Percentiles rank a stretch among this genome's conserved stretches.
phyloP scores from a whole-genome alignment of 192 early-diverging fungal species.

The Endogone sp. region DNA sequence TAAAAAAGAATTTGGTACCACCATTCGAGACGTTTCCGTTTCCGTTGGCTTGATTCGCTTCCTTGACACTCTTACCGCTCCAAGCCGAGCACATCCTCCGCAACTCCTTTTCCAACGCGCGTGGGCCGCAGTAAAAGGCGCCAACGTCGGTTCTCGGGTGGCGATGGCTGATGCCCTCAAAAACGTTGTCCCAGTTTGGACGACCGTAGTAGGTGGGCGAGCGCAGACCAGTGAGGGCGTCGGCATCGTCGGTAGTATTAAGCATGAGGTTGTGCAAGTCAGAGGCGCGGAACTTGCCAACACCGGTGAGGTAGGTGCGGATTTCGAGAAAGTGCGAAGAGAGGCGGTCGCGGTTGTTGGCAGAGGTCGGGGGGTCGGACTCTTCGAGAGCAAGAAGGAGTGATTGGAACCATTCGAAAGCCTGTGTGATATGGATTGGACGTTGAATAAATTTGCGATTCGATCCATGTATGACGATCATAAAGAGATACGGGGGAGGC shows the following conservation, averaged over 20 bases:
- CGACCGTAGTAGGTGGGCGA: slow-evolving; percentile 43
- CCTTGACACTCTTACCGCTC: too few species aligned
- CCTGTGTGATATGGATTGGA: slow-evolving; percentile 11
- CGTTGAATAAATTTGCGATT: slow-evolving; percentile 26
- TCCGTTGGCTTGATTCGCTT: too few species aligned
- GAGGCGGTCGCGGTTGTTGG: too few species aligned
- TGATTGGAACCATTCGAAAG: slow-evolving; percentile 84
- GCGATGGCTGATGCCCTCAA: slow-evolving; percentile 35
- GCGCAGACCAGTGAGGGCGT: slow-evolving; percentile 42
- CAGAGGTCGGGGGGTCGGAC: slow-evolving; percentile 51
- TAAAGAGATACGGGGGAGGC: too few species aligned
- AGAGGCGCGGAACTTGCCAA: slow-evolving; percentile 50
- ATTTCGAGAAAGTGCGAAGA: slow-evolving; percentile 61
- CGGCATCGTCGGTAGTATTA: slow-evolving; percentile 48
- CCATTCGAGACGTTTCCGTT: too few species aligned
- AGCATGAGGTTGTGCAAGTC: slow-evolving; percentile 61
- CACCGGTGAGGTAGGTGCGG: slow-evolving; percentile 69
- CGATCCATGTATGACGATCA: too few species aligned
- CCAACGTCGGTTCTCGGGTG: too few species aligned
- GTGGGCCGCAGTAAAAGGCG: too few species aligned
- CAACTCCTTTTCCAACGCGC: too few species aligned
- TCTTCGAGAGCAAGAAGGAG: slow-evolving; percentile 62
- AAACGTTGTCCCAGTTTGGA: slow-evolving; percentile 42
- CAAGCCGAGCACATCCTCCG: too few species aligned
- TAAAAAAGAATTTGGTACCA: too few species aligned